Evolutionary conservation across 805 yeast genomes (phyloP).

Genomic region (Maudiozyma barnettii): DNA sequence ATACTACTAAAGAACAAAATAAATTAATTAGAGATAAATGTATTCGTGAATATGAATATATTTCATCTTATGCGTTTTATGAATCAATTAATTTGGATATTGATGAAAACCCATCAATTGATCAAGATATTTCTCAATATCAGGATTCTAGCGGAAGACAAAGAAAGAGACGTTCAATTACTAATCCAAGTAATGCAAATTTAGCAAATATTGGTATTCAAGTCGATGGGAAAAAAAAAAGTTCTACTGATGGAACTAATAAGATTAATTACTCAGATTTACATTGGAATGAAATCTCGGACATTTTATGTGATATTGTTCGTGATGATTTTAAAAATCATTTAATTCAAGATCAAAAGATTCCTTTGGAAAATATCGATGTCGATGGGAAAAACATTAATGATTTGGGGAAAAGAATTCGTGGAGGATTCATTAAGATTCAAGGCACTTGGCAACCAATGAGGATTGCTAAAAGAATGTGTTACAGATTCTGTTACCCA

Average conservation of each 20-base stretch:
- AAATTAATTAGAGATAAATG: constrained; percentile 4
- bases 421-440: constrained; percentile 87
- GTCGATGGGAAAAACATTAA: constrained; percentile 12
- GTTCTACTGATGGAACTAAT: constrained; percentile 3
- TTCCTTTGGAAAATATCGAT: neutral
- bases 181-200: constrained; percentile 1
- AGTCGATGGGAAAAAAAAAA: neutral
- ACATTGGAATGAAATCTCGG: constrained; percentile 25
- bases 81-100: constrained; percentile 6
- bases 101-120: neutral
- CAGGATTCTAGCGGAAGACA: constrained; percentile 3
- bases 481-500: constrained; percentile 66
- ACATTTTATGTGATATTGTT: constrained; percentile 13
- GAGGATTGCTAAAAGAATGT: constrained; percentile 54
- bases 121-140: neutral
- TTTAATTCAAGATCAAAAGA: constrained; percentile 7
- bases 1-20: neutral
- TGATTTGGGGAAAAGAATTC: constrained; percentile 45
- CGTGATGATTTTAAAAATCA: constrained; percentile 9
- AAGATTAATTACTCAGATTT: constrained; percentile 20
- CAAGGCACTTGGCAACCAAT: constrained; percentile 92
- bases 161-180: constrained; percentile 5
- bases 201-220: neutral
- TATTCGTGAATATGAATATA: constrained; percentile 13
- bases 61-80: constrained; percentile 16